A percentile compares a stretch with the other conserved stretches of the same genome.
phyloP scores from a whole-genome alignment of 345 rosid species.

The Aquilaria malaccensis region DNA sequence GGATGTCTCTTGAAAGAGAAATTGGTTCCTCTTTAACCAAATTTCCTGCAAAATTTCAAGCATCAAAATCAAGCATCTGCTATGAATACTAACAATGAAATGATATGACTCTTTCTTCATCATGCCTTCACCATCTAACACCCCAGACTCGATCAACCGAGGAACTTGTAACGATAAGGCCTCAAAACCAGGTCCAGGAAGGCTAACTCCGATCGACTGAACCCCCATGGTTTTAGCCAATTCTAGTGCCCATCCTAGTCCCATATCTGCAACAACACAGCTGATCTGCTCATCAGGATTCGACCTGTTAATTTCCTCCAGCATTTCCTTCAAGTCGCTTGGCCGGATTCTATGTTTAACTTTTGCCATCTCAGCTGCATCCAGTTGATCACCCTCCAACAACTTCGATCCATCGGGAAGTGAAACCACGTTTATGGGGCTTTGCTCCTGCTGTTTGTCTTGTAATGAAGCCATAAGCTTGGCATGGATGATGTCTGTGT shows the following conservation, averaged over 20 bases:
- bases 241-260: slow-evolving; percentile 21
- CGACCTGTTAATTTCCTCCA: slow-evolving; percentile 17
- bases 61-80: neutral
- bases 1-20: slow-evolving; percentile 10
- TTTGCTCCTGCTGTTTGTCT: neutral
- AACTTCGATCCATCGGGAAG: slow-evolving; percentile 17
- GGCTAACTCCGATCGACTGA: slow-evolving; percentile 8
- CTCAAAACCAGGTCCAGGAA: slow-evolving; percentile 13
- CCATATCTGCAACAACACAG: slow-evolving; percentile 22
- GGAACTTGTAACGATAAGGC: slow-evolving; percentile 12
- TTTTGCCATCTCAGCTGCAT: neutral
- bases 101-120: too few relatives aligned
- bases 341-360: too few relatives aligned
- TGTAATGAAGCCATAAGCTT: slow-evolving; percentile 15
- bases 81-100: neutral
- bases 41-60: slow-evolving; percentile 13
- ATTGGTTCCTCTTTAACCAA: slow-evolving; percentile 9
- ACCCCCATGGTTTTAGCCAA: slow-evolving; percentile 20
- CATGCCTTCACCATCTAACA: slow-evolving; percentile 20
- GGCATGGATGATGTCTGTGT: slow-evolving; percentile 15
- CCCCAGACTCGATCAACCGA: slow-evolving; percentile 13
- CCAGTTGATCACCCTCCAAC: neutral
- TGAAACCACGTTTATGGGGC: slow-evolving; percentile 16
- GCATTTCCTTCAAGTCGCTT: slow-evolving; percentile 11
- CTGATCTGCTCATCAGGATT: slow-evolving; percentile 13